Conservation (phyloP, 2,329 filamentous ascomycete species). For the Pestalotiopsis sp. region DNA sequence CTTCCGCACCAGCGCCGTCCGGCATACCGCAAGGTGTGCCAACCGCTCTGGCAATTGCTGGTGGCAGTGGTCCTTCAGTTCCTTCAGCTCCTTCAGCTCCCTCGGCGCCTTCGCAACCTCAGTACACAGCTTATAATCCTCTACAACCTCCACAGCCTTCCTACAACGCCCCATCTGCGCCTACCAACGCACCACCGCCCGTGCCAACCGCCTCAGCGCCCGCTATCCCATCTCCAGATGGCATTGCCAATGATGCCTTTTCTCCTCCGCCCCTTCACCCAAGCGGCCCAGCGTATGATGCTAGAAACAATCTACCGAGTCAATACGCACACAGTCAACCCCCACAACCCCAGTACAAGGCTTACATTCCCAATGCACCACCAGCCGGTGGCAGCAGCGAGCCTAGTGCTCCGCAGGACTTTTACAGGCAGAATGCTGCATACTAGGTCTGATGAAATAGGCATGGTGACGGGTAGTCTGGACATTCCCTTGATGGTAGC, state of each 20-base stretch:
- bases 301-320: conserved; percentile 53
- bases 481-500: not conserved
- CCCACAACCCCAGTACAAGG: conserved; percentile 57
- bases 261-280: conserved; percentile 48
- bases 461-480: not conserved
- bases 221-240: conserved; percentile 40
- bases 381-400: conserved; percentile 32
- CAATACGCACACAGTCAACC: conserved; percentile 31
- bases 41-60: conserved; percentile 26
- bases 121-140: conserved; percentile 39
- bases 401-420: conserved; percentile 56
- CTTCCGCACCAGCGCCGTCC: conserved; percentile 29
- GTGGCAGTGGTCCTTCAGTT: conserved; percentile 22
- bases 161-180: conserved; percentile 29
- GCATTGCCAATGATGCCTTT: conserved; percentile 29
- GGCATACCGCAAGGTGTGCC: conserved; percentile 24
- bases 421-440: conserved; percentile 51
- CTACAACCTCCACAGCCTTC: conserved; percentile 29
- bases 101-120: conserved; percentile 31
- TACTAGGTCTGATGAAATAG: conserved; percentile 22
- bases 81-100: conserved; percentile 24
- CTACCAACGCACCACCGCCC: conserved; percentile 30
- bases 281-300: conserved; percentile 48
- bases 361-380: conserved; percentile 54
- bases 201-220: conserved; percentile 41